These are phyloP conservation scores for Tolypocladium album DNA, from an alignment of 2,329 filamentous ascomycete genomes.

Conservation along the genomic window DNA sequence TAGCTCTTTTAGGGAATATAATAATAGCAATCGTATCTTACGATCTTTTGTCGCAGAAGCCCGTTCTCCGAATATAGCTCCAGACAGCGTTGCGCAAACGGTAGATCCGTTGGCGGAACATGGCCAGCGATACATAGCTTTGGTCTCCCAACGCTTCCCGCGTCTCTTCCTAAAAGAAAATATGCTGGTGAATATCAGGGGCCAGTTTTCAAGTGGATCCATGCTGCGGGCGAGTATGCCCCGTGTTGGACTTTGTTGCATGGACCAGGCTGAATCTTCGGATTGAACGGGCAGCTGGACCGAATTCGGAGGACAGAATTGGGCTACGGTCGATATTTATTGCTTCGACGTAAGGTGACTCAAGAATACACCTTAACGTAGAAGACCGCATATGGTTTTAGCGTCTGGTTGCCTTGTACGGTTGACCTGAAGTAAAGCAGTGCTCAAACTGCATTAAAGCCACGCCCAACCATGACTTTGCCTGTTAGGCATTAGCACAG, in stretches of 20 bases:
- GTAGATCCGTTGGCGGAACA: neutral
- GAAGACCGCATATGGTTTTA: neutral
- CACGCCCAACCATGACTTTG: too few relatives aligned
- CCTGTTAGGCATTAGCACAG: too few relatives aligned
- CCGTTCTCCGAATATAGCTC: neutral
- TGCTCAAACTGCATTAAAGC: neutral
- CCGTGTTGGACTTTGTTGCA: too few relatives aligned
- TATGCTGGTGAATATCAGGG: neutral
- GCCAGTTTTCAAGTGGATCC: neutral
- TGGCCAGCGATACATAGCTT: neutral
- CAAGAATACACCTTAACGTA: neutral
- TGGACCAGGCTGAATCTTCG: too few relatives aligned
- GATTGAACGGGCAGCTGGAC: neutral
- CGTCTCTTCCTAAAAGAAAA: neutral
- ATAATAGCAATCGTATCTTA: neutral
- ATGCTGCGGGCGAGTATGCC: neutral
- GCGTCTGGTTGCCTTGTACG: neutral
- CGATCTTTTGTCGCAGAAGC: neutral
- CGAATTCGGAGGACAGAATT: neutral
- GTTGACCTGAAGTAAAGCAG: neutral
- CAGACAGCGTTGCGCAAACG: neutral
- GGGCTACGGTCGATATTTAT: neutral
- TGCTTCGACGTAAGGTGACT: neutral
- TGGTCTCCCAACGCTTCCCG: neutral
- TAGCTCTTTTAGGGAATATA: neutral